Base-by-base conservation (phyloP, 495 filamentous ascomycete species). In the Talaromyces trachyspermus region DNA sequence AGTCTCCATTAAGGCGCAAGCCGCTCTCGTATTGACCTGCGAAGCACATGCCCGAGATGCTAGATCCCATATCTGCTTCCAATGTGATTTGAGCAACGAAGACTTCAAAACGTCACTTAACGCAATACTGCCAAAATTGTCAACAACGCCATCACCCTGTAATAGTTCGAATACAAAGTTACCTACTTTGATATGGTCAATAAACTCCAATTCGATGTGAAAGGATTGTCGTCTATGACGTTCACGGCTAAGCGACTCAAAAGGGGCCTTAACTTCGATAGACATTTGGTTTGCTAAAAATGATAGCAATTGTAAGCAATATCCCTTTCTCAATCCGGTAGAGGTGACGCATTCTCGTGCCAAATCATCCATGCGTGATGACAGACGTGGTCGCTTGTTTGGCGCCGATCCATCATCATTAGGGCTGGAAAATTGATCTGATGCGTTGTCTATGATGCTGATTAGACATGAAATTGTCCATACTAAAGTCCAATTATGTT, bases 1-100 rank as follows among this genome's bases (percentile, higher is more conserved):
- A 18, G 76, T 66, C 40, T 79, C 62, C 60, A 95, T 75, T 6
- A 95, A 65, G 55, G 87, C 75, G 54, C 88, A 91, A 32, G 92
- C 88, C 46, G 86, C 79, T 49, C 92, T 81, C 38, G 85, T 92
- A 9, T 79, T 86, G 2, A 68, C 59, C 33, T 81, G 73, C 23
- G 85, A 82, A 32, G 81, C 83, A 22, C 92, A 69, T 48, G 78
- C 77, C 23, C 89, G 79, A 33, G 76, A 75, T 23, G 84, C 76
- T 8, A 88, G 64, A 46, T 89, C 82, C 85, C 89, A 94, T 29
- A 79, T 70, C 49, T 84, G 78, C 27, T 76, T 70, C 91, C 90
- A 96, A 24, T 65, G 52, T 10, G 35, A 32, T 43, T 54, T 64
- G 5, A 82, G 33, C 9, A 48, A 48, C 6, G 58, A 35, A 8